phyloP scores from a whole-genome alignment of 2,329 filamentous ascomycete species.

The Fusarium dimerum region DNA sequence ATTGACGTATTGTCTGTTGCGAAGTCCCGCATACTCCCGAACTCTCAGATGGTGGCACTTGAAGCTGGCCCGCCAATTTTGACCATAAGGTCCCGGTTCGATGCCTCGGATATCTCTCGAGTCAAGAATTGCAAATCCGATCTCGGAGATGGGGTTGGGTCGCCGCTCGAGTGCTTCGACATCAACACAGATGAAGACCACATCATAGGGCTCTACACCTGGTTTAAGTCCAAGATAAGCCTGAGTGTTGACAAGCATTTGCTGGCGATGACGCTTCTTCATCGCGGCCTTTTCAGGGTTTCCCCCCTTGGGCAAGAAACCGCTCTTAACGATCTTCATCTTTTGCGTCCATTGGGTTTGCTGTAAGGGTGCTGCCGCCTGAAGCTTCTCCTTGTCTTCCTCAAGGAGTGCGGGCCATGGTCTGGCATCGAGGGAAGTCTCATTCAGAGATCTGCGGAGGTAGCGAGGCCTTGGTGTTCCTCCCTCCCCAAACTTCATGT shows the following conservation, averaged over 20 bases:
- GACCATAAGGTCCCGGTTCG: conserved; percentile 61
- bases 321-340: conserved; percentile 24
- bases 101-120: conserved; percentile 55
- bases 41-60: conserved; percentile 76
- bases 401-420: conserved; percentile 38
- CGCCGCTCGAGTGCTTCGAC: conserved; percentile 77
- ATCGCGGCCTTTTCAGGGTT: conserved; percentile 47
- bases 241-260: conserved; percentile 64
- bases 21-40: conserved; percentile 63
- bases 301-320: conserved; percentile 32
- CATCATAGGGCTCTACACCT: conserved; percentile 10
- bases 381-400: conserved; percentile 35
- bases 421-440: conserved; percentile 35
- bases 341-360: conserved; percentile 20
- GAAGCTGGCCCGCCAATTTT: conserved; percentile 69
- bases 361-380: conserved; percentile 19
- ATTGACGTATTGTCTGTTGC: conserved; percentile 67
- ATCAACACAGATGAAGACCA: conserved; percentile 76
- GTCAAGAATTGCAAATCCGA: conserved; percentile 83
- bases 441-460: conserved; percentile 57
- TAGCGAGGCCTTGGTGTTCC: conserved; percentile 67
- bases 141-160: conserved; percentile 72
- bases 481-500: conserved; percentile 61
- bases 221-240: conserved; percentile 65
- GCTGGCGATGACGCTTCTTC: conserved; percentile 51